Percentiles rank a stretch among this genome's conserved stretches.
phyloP scores from a whole-genome alignment of 1,139 yeast species.

The Kodamaea derodonti region DNA sequence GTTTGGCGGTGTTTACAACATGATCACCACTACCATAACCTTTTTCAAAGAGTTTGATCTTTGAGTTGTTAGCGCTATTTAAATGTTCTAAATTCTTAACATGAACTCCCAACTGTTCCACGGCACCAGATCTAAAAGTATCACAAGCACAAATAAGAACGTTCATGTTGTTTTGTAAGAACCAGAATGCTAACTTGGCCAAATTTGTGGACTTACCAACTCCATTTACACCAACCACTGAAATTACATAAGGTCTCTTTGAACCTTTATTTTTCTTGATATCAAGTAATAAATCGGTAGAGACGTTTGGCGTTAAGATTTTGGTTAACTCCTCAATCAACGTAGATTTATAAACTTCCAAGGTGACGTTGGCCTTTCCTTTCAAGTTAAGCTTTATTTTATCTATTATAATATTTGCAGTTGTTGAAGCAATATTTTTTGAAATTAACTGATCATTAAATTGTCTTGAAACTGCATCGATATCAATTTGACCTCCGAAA shows the following conservation, averaged over 20 bases:
- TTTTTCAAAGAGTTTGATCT: slow-evolving; percentile 82
- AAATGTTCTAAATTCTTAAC: slow-evolving; percentile 72
- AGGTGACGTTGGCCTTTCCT: slow-evolving; percentile 28
- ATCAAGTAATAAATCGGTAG: slow-evolving; percentile 82
- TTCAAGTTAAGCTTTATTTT: slow-evolving; percentile 30
- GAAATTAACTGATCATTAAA: slow-evolving; percentile 42
- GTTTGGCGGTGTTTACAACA: slow-evolving; percentile 91
- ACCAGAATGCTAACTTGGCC: slow-evolving; percentile 94
- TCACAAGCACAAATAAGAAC: slow-evolving; percentile 96
- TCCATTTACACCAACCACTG: slow-evolving; percentile 97
- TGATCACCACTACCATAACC: slow-evolving; percentile 96
- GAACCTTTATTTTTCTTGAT: slow-evolving; percentile 52
- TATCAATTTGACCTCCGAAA: slow-evolving; percentile 35
- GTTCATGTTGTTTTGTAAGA: slow-evolving; percentile 79
- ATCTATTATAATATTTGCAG: slow-evolving; percentile 36
- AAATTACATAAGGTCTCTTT: slow-evolving; percentile 77
- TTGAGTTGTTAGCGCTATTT: slow-evolving; percentile 43
- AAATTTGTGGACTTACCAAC: slow-evolving; percentile 96
- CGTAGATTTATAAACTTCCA: slow-evolving; percentile 45
- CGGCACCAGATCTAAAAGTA: slow-evolving; percentile 97
- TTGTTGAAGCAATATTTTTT: slow-evolving; percentile 42
- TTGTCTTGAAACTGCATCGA: slow-evolving; percentile 39
- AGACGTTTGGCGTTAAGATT: slow-evolving; percentile 87
- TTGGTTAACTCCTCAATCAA: slow-evolving; percentile 74
- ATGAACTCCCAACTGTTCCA: slow-evolving; percentile 92